Base-by-base conservation (phyloP, 106 monocot genomes). In the Dioscorea zingiberensis region DNA sequence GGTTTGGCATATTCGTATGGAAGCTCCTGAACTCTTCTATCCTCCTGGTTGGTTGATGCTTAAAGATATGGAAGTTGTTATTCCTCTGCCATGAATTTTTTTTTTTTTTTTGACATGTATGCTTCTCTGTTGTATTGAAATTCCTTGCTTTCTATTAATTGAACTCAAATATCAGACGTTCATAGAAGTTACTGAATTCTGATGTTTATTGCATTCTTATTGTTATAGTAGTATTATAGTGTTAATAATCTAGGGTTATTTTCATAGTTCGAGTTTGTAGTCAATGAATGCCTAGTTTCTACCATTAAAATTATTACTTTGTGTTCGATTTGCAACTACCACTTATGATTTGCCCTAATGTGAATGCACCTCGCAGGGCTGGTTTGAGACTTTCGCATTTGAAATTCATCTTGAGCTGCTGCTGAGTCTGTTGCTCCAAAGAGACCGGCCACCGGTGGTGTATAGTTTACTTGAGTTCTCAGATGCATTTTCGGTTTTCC, bases 1-100 rank as follows among this genome's bases (percentile, higher is more conserved):
- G 83, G 80, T 71, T 28, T 90, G 90, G 90, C 76, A 80, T 74
- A 62, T 74, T 7, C 27, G 72, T 48, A 59, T 83, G 28, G 90
- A 86, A 73, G 71, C 78, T 55, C 67, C 83, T 17, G 55, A 78
- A 14, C 55, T 77, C n/a, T 57, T 63, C 57, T 68, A 90, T 66
- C 83, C 85, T 9, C 51, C 21, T 5, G 80, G 79, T 59, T 90
- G 90, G 90, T 63, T 65, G 27, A 44, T 78, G 59, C 64, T 75
- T 66, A 80, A 71, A 65, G 77, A 83, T 45, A 55, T 90, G 69
- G 85, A 76, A 58, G 73, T 71, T 70, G 69, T 81, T 7, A 64
- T 55, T 7, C 74, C 86, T 38, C 59, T 86, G 49, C 47, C 66
- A 58, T 77, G 71, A 71, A n/a, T n/a, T n/a, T n/a, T 28, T 48